phyloP scores from a whole-genome alignment of 2,329 filamentous ascomycete genomes.

The Fonsecaea erecta region DNA sequence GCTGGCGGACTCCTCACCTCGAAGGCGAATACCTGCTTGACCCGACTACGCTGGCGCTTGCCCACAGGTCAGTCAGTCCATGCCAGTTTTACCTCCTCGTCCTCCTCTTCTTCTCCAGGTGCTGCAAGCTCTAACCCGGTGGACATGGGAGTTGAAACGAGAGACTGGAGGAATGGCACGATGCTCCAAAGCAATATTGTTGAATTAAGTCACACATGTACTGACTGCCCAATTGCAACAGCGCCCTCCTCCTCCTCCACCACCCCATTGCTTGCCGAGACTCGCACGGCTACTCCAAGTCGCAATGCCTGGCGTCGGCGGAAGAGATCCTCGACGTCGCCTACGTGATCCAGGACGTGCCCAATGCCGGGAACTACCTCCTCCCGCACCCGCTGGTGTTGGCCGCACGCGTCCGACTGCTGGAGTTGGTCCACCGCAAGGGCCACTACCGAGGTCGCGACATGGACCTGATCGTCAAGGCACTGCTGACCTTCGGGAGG shows the following conservation, averaged over 20 bases:
- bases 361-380: conserved; percentile 7
- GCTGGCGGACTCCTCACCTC: not conserved
- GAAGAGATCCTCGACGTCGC: conserved; percentile 11
- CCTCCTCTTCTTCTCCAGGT: no score
- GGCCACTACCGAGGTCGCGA: conserved; percentile 9
- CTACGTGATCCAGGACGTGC: conserved; percentile 3
- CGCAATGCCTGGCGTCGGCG: not conserved
- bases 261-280: not conserved
- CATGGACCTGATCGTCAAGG: conserved; percentile 11
- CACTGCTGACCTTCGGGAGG: conserved; percentile 7
- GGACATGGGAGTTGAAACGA: no score
- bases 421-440: conserved; percentile 2
- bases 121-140: no score
- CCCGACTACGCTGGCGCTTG: conserved; percentile 5
- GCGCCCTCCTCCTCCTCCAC: conserved; percentile 5
- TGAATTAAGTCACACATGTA: no score
- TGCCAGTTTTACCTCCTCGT: no score
- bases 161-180: no score
- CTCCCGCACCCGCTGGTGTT: conserved; percentile 9
- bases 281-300: conserved; percentile 6
- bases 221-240: not conserved
- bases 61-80: not conserved
- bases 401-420: conserved; percentile 4
- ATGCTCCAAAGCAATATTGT: no score
- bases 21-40: conserved; percentile 10